phyloP scores from a whole-genome alignment of 2,329 filamentous ascomycete species.

The Trichophyton equinum region DNA sequence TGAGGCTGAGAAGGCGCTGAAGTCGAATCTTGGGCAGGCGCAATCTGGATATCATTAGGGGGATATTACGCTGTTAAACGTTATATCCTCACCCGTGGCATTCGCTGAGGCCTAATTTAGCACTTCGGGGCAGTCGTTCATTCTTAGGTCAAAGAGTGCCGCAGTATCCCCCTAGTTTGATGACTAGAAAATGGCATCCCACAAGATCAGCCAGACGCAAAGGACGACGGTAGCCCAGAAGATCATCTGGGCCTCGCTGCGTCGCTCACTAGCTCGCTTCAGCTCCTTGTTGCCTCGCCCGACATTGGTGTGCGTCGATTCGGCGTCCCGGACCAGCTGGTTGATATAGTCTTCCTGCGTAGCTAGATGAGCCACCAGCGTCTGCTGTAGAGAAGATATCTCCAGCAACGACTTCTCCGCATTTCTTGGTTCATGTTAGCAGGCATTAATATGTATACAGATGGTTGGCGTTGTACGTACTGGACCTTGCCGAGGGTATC shows the following conservation, averaged over 20 bases:
- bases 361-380: constrained; percentile 72
- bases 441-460: not conserved
- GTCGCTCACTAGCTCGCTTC: constrained; percentile 62
- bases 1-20: too few species aligned
- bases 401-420: constrained; percentile 85
- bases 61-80: too few species aligned
- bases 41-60: too few species aligned
- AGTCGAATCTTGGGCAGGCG: too few species aligned
- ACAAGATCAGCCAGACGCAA: constrained; percentile 60
- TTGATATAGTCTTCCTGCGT: constrained; percentile 82
- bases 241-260: constrained; percentile 61
- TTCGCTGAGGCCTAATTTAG: too few species aligned
- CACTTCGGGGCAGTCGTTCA: too few species aligned
- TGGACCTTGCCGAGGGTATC: constrained; percentile 88
- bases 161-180: too few species aligned
- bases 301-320: constrained; percentile 72
- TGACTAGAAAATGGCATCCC: constrained; percentile 55
- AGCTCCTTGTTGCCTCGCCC: constrained; percentile 82
- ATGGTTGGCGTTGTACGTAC: constrained; percentile 41
- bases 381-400: constrained; percentile 82
- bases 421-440: constrained; percentile 41
- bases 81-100: too few species aligned
- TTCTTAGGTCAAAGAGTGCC: too few species aligned
- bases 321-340: constrained; percentile 72
- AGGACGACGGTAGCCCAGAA: constrained; percentile 69